Evolutionary conservation across 495 filamentous ascomycete genomes (phyloP), one percentile per base, ranked within the genome.

Genomic region (Penicillium fimorum): DNA sequence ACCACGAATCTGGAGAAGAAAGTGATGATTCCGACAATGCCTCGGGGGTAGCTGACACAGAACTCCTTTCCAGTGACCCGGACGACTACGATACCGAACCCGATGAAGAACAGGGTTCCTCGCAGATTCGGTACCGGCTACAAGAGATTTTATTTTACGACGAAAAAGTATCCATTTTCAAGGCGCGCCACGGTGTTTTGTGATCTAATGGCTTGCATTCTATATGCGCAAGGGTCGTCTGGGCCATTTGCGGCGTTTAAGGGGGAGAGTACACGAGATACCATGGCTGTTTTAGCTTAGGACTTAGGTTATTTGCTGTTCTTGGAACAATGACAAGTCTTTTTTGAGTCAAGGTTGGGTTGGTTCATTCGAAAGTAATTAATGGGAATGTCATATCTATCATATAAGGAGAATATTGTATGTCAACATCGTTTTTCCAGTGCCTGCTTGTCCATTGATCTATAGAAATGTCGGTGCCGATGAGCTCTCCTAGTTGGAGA

Each of bases 131-230:
- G 44, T 80, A 96, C 20, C 76, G 85, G 52, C 68, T 96, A 59
- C 80, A 90, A 58, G 89, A 95, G 78, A 95, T 96, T 62, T 72
- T 92, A 59, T 96, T 92, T 71, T 92, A 91, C 62, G 91, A 95
- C 59, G 90, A 95, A 65, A 91, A 91, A 69, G 86, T 94, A 33
- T 85, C 86, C 5, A 86, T 96, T 58, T 93, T 94, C 73, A 88
- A 84, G 71, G 88, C 87, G 11, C 83, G 90, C 48, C 86, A 91
- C 72, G 88, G 85, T 55, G 79, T 79, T 67, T 71, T 93, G 56
- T 92, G 59, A 74, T 47, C 15, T 46, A 45, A n/a, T 29, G 47
- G 49, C 35, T 41, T 54, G 42, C 43, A 54, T 47, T 38, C 46
- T 46, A 37, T 33, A 37, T 47, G 11, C 29, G 50, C 43, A 27